A percentile compares a stretch with the other conserved stretches of the same genome.
phyloP scores from a whole-genome alignment of 2,329 filamentous ascomycete genomes.

The Colletotrichum sansevieriae region DNA sequence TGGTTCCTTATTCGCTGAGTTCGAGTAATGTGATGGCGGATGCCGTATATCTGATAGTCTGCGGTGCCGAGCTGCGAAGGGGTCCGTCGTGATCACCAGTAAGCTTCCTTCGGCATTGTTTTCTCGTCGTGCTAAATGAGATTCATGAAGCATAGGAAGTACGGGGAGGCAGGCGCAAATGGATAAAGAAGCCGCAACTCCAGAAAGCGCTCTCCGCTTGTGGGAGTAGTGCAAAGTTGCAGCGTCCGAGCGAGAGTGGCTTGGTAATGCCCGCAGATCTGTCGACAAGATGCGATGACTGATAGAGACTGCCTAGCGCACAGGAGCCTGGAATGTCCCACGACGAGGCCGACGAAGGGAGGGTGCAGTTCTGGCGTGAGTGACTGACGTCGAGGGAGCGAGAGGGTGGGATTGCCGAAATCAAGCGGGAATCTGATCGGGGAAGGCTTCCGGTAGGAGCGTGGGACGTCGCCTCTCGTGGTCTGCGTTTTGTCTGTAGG shows the following conservation, averaged over 20 bases:
- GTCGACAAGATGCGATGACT: conserved; percentile 25
- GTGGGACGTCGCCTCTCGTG: background rate
- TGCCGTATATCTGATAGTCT: conserved; percentile 6
- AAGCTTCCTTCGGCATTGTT: conserved; percentile 9
- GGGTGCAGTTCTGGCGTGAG: conserved; percentile 13
- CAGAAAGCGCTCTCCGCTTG: conserved; percentile 13
- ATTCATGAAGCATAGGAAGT: conserved; percentile 11
- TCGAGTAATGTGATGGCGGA: background rate
- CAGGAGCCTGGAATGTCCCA: conserved; percentile 10
- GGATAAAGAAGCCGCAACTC: conserved; percentile 14
- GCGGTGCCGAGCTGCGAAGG: background rate
- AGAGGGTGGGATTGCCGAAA: conserved; percentile 22
- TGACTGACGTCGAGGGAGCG: conserved; percentile 22
- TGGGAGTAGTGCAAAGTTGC: conserved; percentile 26
- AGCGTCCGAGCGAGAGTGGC: conserved; percentile 32
- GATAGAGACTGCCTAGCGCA: conserved; percentile 26
- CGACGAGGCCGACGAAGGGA: conserved; percentile 3
- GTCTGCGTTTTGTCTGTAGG: conserved; percentile 4
- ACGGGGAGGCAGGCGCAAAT: conserved; percentile 10
- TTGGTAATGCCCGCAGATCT: conserved; percentile 33
- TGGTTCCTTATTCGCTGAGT: background rate
- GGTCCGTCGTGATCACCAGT: conserved; percentile 7
- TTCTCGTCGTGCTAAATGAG: conserved; percentile 20
- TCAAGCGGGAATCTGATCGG: conserved; percentile 22
- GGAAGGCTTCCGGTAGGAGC: conserved; percentile 27